Evolutionary conservation across 768 basidiomycete genomes (phyloP).

Genomic region (Lactifluus pinguis): DNA sequence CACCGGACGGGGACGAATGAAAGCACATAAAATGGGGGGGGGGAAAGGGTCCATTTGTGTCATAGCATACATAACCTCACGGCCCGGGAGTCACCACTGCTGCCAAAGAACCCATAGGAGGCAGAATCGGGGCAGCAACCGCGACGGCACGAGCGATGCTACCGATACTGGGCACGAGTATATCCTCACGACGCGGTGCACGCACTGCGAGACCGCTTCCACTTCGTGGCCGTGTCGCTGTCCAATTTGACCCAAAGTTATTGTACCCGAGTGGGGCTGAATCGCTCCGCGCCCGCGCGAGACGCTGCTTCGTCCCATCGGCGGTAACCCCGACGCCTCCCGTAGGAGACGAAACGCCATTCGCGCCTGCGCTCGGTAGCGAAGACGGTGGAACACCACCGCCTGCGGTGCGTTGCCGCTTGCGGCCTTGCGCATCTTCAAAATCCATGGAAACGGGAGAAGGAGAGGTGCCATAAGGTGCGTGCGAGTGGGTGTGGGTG

Average conservation of each 20-base stretch:
- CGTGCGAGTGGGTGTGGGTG: constrained; percentile 25
- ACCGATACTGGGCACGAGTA: constrained; percentile 17
- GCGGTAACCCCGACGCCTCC: neutral
- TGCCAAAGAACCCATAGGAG: constrained; percentile 11
- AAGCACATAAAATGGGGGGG: neutral
- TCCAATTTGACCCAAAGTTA: constrained; percentile 25
- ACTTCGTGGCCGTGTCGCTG: constrained; percentile 29
- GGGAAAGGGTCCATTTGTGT: too few species aligned
- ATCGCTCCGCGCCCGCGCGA: constrained; percentile 56
- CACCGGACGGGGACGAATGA: neutral
- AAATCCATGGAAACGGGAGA: constrained; percentile 28
- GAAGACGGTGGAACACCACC: constrained; percentile 2
- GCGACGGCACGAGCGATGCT: constrained; percentile 7
- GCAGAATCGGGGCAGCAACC: neutral
- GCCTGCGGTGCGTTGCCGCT: constrained; percentile 41
- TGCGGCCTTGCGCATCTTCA: constrained; percentile 28
- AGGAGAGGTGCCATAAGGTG: constrained; percentile 25
- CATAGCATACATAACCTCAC: neutral
- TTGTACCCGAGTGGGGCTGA: constrained; percentile 57
- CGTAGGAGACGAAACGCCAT: constrained; percentile 1
- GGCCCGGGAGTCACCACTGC: constrained; percentile 10
- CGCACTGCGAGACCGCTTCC: constrained; percentile 29
- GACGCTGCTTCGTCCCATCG: constrained; percentile 30
- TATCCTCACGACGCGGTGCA: constrained; percentile 17
- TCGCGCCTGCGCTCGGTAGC: neutral